A percentile compares a stretch with the other conserved stretches of the same genome.
Conservation (phyloP, 768 basidiomycete genomes). For the Coprinellus micaceus region DNA sequence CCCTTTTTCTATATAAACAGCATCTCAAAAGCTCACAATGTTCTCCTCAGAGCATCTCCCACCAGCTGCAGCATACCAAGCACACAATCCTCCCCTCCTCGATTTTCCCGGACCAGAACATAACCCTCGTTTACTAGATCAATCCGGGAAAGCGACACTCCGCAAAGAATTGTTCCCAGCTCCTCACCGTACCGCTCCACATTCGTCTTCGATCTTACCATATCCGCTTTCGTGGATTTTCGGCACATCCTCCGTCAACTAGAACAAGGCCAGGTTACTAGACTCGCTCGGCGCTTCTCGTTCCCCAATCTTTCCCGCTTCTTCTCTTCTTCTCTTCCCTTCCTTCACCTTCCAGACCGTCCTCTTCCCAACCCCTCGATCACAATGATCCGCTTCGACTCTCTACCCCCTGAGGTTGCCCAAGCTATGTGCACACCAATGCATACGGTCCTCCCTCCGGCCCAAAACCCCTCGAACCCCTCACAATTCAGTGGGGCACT, state of each 20-base stretch:
- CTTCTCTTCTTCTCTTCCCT: neutral
- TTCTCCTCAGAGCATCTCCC: too few relatives aligned
- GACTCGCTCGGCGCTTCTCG: too few relatives aligned
- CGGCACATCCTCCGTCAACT: neutral
- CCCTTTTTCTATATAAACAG: neutral
- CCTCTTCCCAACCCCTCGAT: neutral
- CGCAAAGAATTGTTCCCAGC: neutral
- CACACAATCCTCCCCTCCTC: neutral
- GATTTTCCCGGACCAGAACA: neutral
- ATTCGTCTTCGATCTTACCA: neutral
- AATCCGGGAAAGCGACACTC: neutral
- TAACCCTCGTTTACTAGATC: neutral
- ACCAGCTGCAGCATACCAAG: neutral
- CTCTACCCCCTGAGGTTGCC: constrained; percentile 68
- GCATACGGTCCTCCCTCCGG: constrained; percentile 62
- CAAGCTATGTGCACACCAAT: constrained; percentile 85
- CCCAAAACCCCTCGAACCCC: constrained; percentile 22
- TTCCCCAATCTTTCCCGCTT: neutral
- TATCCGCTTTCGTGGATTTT: neutral
- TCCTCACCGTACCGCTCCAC: neutral
- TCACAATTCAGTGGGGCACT: constrained; percentile 44
- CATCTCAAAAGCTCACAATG: neutral
- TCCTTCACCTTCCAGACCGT: neutral
- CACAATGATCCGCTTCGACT: constrained; percentile 76
- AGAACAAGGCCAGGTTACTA: too few relatives aligned